phyloP scores from a whole-genome alignment of 2,329 filamentous ascomycete species.

The Sarocladiaceae sp. region DNA sequence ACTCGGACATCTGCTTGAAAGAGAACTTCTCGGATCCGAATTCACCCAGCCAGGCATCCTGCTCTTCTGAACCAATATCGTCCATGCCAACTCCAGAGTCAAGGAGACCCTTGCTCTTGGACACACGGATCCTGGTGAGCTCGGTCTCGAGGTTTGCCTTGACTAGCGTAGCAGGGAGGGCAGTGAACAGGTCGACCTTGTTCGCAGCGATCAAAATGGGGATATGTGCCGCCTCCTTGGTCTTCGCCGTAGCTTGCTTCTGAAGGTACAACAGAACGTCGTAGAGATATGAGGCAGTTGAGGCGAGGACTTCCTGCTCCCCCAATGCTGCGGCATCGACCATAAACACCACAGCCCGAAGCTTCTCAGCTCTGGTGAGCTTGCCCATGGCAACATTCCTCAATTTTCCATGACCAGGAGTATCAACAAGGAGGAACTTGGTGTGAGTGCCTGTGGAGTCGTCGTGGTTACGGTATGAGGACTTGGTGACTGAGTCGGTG shows the following conservation, averaged over 20 bases:
- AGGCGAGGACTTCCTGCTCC: constrained; percentile 57
- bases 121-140: constrained; percentile 71
- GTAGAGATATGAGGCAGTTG: constrained; percentile 81
- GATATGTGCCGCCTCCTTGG: constrained; percentile 35
- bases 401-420: constrained; percentile 92
- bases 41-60: constrained; percentile 80
- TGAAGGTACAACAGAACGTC: constrained; percentile 83
- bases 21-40: constrained; percentile 73
- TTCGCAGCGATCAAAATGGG: constrained; percentile 86
- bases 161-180: constrained; percentile 74
- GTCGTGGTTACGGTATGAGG: constrained; percentile 53
- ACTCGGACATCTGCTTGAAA: constrained; percentile 80
- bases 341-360: constrained; percentile 77
- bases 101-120: constrained; percentile 74
- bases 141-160: constrained; percentile 73
- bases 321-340: constrained; percentile 75
- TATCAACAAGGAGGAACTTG: constrained; percentile 78
- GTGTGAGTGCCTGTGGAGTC: constrained; percentile 52
- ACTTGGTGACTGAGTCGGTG: constrained; percentile 36
- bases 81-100: constrained; percentile 73
- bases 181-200: constrained; percentile 94
- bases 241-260: constrained; percentile 53
- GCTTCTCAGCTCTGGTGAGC: constrained; percentile 39
- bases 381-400: constrained; percentile 62
- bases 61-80: constrained; percentile 60